phyloP scores from a whole-genome alignment of 2,329 filamentous ascomycete species.

The Fusarium penzigii region DNA sequence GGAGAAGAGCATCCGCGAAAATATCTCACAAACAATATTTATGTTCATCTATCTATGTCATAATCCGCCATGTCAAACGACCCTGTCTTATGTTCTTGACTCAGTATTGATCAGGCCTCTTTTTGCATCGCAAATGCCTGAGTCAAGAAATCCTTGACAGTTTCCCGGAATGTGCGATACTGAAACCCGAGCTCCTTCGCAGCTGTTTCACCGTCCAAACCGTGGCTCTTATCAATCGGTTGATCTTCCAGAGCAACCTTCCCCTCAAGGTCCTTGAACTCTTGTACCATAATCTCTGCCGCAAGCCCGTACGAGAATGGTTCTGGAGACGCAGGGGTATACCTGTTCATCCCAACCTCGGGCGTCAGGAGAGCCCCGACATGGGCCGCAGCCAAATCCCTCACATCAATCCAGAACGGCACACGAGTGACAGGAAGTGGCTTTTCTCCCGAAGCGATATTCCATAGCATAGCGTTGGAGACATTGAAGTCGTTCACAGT shows the following conservation, averaged over 20 bases:
- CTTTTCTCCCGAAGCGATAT: no score
- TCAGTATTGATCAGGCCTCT: no score
- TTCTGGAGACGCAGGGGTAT: conserved; percentile 41
- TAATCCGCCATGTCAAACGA: no score
- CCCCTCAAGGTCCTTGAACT: conserved; percentile 39
- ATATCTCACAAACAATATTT: no score
- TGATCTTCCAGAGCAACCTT: conserved; percentile 36
- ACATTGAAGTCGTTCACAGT: conserved; percentile 41
- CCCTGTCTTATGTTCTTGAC: no score
- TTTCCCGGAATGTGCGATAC: conserved; percentile 38
- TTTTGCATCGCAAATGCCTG: conserved; percentile 13
- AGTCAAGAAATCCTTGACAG: conserved; percentile 37
- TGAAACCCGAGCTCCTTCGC: conserved; percentile 40
- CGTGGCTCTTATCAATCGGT: conserved; percentile 39
- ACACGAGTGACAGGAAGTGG: conserved; percentile 37
- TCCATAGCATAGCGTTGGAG: conserved; percentile 44
- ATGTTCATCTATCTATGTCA: no score
- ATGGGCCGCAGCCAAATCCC: conserved; percentile 47
- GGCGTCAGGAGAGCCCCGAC: conserved; percentile 41
- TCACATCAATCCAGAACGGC: conserved; percentile 48
- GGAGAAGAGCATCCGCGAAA: no score
- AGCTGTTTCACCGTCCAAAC: conserved; percentile 44
- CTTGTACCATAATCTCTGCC: conserved; percentile 41
- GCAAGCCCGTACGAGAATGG: conserved; percentile 48
- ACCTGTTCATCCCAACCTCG: conserved; percentile 42